Conservation (phyloP, 441 rosid genomes). For the Dalechampia spathulata region DNA sequence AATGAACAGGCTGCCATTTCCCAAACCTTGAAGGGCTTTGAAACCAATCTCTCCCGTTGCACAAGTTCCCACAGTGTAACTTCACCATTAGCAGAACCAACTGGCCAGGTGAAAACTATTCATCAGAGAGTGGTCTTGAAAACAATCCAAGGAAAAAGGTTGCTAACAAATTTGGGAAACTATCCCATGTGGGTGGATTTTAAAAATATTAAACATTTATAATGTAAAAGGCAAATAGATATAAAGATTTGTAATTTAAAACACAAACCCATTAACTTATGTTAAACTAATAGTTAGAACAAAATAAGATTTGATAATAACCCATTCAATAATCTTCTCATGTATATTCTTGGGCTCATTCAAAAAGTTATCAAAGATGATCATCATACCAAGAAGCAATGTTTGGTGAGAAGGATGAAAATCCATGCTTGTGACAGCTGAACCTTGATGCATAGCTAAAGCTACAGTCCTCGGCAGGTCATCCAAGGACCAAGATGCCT, state of each 20-base stretch:
- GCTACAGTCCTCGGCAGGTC: slow-evolving; percentile 77
- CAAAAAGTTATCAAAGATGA: too few species aligned
- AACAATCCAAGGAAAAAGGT: too few species aligned
- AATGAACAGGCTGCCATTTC: slow-evolving; percentile 37
- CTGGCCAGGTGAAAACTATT: slow-evolving; percentile 40
- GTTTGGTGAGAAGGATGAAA: slow-evolving; percentile 66
- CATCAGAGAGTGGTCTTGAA: slow-evolving; percentile 28
- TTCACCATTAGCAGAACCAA: slow-evolving; percentile 76
- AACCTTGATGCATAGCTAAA: slow-evolving; percentile 62
- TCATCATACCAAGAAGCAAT: slow-evolving; percentile 62
- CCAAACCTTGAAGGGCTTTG: slow-evolving; percentile 77
- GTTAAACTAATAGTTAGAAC: too few species aligned
- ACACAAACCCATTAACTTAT: too few species aligned
- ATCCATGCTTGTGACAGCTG: slow-evolving; percentile 77
- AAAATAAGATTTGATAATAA: too few species aligned
- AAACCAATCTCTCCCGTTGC: slow-evolving; percentile 49
- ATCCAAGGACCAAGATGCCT: slow-evolving; percentile 56
- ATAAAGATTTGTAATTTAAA: too few species aligned
- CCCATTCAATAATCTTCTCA: too few species aligned
- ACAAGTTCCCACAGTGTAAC: slow-evolving; percentile 80
- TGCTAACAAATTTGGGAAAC: neutral
- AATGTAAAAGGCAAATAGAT: too few species aligned
- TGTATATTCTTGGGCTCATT: too few species aligned
- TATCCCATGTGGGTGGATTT: neutral
- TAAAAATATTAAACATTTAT: too few species aligned